Evolutionary conservation across 176 grass and related monocot genomes (phyloP).

Genomic region (Oryza rufipogon): DNA sequence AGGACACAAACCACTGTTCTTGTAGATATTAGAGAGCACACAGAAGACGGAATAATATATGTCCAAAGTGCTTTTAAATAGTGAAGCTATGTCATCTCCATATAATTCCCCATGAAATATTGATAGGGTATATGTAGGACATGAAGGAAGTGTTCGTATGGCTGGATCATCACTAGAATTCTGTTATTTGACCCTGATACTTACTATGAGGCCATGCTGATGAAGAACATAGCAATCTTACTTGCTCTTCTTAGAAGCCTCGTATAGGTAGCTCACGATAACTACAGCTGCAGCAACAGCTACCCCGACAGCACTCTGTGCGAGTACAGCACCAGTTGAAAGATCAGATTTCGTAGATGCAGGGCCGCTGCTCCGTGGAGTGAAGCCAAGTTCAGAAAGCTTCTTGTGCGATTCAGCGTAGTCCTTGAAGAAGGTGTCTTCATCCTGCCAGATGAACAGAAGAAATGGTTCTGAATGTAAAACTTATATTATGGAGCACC

Average conservation of each 20-base stretch:
- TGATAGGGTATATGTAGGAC: neutral
- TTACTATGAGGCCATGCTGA: slow-evolving; percentile 2
- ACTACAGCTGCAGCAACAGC: slow-evolving; percentile 79
- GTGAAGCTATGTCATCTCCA: slow-evolving; percentile 23
- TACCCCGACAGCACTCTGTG: slow-evolving; percentile 80
- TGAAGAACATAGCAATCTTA: slow-evolving; percentile 34
- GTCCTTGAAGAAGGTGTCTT: slow-evolving; percentile 89
- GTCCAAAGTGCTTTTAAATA: slow-evolving; percentile 6
- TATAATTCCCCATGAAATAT: slow-evolving; percentile 30
- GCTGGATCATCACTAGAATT: slow-evolving; percentile 9
- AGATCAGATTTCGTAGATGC: slow-evolving; percentile 54
- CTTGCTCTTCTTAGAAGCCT: slow-evolving; percentile 67
- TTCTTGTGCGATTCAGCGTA: slow-evolving; percentile 96
- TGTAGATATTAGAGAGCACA: slow-evolving; percentile 1
- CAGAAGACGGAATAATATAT: neutral
- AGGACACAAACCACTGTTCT: neutral
- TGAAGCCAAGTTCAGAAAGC: slow-evolving; percentile 84
- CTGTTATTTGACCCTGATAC: slow-evolving; percentile 38
- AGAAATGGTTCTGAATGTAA: slow-evolving; percentile 25
- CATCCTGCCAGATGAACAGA: slow-evolving; percentile 56
- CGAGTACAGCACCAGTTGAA: slow-evolving; percentile 47
- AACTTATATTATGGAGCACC: slow-evolving; percentile 4
- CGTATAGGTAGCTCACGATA: slow-evolving; percentile 69
- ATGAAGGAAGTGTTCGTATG: slow-evolving; percentile 9
- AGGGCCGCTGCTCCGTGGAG: slow-evolving; percentile 41